These are phyloP conservation scores for Malus sieversii DNA, from an alignment of 306 rosid species.

Conservation along the genomic window DNA sequence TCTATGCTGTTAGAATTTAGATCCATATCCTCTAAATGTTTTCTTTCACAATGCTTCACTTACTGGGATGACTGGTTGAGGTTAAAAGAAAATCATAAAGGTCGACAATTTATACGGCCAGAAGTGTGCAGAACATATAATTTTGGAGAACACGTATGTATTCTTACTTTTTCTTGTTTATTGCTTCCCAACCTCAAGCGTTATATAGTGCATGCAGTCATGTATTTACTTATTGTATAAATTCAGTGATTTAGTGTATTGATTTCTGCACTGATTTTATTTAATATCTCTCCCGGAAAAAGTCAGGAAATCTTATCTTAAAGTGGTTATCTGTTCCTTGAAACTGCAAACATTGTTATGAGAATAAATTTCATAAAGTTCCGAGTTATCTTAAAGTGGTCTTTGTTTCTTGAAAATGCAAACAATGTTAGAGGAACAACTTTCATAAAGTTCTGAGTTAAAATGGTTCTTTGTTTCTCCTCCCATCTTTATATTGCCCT, in stretches of 20 bases:
- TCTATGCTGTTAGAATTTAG: slow-evolving; percentile 8
- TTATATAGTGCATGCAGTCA: not conserved
- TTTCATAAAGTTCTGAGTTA: not conserved
- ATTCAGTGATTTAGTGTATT: not conserved
- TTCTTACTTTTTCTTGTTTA: slow-evolving; percentile 5
- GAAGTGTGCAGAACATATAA: slow-evolving; percentile 98
- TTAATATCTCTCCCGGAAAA: not conserved
- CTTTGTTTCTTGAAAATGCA: not conserved
- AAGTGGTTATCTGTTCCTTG: not conserved
- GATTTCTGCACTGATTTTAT: not conserved
- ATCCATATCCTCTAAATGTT: slow-evolving; percentile 18
- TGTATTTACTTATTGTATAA: not conserved
- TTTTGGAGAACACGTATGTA: slow-evolving; percentile 87
- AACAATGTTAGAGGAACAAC: not conserved
- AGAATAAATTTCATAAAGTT: not conserved
- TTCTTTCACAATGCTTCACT: slow-evolving; percentile 76
- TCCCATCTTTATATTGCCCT: not conserved
- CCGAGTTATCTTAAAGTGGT: not conserved
- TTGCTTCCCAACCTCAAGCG: not conserved
- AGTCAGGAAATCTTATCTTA: not conserved
- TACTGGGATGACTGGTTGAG: slow-evolving; percentile 99
- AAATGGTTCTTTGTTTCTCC: not conserved
- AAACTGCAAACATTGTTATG: not conserved
- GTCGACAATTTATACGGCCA: slow-evolving; percentile 89
- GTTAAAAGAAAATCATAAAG: slow-evolving; percentile 71